Evolutionary conservation across 179 eudicot genomes (phyloP).

Genomic region (Amaranthus tricolor): DNA sequence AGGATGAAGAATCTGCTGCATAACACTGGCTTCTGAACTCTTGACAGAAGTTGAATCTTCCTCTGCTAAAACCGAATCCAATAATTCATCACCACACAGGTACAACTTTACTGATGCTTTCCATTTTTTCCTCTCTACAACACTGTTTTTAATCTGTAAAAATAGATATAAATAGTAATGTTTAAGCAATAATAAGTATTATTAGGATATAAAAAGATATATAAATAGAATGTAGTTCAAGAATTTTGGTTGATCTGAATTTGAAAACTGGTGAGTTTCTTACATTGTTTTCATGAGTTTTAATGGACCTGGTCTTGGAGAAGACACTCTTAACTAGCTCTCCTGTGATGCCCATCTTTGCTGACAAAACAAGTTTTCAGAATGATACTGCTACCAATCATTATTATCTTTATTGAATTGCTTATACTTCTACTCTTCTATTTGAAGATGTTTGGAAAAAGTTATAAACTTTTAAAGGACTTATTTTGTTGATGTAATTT

Average conservation of each 20-base stretch:
- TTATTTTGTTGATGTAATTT: too few relatives aligned
- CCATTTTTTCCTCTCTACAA: conserved; percentile 45
- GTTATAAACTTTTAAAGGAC: too few relatives aligned
- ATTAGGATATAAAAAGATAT: too few relatives aligned
- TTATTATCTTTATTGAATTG: too few relatives aligned
- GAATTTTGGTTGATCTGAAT: neutral
- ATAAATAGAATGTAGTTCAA: too few relatives aligned
- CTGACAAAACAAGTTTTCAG: conserved; percentile 13
- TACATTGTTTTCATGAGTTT: conserved; percentile 41
- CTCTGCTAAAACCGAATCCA: conserved; percentile 53
- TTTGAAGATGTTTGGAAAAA: too few relatives aligned
- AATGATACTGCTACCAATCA: neutral
- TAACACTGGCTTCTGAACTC: conserved; percentile 61
- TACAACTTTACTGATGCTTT: conserved; percentile 53
- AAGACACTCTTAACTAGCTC: conserved; percentile 69
- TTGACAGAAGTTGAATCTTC: conserved; percentile 62
- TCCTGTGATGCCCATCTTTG: conserved; percentile 59
- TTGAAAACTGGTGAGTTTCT: conserved; percentile 15
- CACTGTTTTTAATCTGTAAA: conserved; percentile 30
- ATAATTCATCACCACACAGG: conserved; percentile 66
- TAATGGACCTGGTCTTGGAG: conserved; percentile 48
- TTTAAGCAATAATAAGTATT: neutral
- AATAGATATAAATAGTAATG: neutral
- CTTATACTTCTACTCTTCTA: too few relatives aligned
- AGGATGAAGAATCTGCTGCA: conserved; percentile 34